Conservation (phyloP, 805 yeast species). For the Candida corydali region DNA sequence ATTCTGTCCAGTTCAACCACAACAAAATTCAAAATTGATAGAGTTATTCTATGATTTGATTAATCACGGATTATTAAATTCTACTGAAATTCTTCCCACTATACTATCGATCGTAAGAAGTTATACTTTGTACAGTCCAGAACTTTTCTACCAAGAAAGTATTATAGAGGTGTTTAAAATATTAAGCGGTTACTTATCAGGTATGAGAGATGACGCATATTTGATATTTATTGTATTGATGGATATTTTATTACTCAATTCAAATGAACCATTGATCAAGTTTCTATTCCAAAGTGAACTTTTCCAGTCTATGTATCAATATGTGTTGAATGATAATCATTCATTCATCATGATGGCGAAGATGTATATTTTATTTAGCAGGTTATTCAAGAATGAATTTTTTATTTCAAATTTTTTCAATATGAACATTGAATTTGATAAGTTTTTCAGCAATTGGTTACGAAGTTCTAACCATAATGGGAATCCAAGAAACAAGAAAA, state of each 20-base stretch:
- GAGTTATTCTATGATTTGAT: conserved; percentile 45
- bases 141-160: conserved; percentile 30
- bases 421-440: conserved; percentile 13
- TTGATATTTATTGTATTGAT: conserved; percentile 50
- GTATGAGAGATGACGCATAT: conserved; percentile 69
- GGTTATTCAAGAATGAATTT: conserved; percentile 32
- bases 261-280: conserved; percentile 23
- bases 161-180: conserved; percentile 44
- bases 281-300: conserved; percentile 42
- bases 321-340: conserved; percentile 39
- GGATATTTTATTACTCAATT: conserved; percentile 45
- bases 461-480: conserved; percentile 49
- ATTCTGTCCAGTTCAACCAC: conserved; percentile 45
- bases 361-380: conserved; percentile 32
- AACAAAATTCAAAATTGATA: conserved; percentile 31
- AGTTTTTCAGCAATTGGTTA: conserved; percentile 34
- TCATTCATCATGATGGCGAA: conserved; percentile 38
- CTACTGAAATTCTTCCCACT: conserved; percentile 71
- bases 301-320: conserved; percentile 38
- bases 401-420: conserved; percentile 26
- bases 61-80: conserved; percentile 55
- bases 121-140: conserved; percentile 50
- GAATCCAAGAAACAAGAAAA: conserved; percentile 72
- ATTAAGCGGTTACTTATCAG: conserved; percentile 49
- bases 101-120: conserved; percentile 60